Conservation (phyloP, 2,329 filamentous ascomycete species). For the Teratosphaeria zuluensis region DNA sequence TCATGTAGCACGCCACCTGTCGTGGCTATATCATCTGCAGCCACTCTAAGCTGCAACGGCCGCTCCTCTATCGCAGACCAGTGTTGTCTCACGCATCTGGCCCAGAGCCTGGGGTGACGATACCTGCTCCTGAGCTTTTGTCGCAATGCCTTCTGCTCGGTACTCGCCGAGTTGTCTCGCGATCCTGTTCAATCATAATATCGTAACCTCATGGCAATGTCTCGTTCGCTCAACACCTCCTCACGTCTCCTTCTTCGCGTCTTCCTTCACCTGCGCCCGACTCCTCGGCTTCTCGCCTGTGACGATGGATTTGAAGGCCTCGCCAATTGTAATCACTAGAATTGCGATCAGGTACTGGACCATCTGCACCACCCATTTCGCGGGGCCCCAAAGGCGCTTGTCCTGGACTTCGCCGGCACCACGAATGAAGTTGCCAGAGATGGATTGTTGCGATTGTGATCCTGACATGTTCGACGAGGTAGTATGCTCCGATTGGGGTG, state of each 20-base stretch:
- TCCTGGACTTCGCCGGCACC: constrained; percentile 12
- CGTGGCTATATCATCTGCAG: too few relatives aligned
- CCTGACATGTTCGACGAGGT: not conserved
- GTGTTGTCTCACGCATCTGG: too few relatives aligned
- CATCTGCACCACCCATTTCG: constrained; percentile 11
- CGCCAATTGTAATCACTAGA: constrained; percentile 12
- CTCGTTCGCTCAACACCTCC: not conserved
- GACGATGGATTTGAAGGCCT: constrained; percentile 10
- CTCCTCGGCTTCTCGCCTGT: constrained; percentile 6
- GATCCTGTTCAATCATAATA: not conserved
- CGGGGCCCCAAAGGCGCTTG: constrained; percentile 11
- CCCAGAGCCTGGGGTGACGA: too few relatives aligned
- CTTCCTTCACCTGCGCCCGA: not conserved
- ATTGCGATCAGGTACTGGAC: constrained; percentile 16
- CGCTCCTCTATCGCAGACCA: too few relatives aligned
- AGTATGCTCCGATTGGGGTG: not conserved
- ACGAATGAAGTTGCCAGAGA: constrained; percentile 8
- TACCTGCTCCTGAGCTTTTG: too few relatives aligned
- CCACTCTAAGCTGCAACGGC: too few relatives aligned
- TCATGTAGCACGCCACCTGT: too few relatives aligned
- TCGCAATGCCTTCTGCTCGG: too few relatives aligned
- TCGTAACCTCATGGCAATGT: not conserved
- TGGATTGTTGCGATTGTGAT: not conserved
- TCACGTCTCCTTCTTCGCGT: not conserved
- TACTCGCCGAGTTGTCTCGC: not conserved